These are phyloP conservation scores for Apocynum venetum DNA, from an alignment of 257 asterid species.

Conservation along the genomic window DNA sequence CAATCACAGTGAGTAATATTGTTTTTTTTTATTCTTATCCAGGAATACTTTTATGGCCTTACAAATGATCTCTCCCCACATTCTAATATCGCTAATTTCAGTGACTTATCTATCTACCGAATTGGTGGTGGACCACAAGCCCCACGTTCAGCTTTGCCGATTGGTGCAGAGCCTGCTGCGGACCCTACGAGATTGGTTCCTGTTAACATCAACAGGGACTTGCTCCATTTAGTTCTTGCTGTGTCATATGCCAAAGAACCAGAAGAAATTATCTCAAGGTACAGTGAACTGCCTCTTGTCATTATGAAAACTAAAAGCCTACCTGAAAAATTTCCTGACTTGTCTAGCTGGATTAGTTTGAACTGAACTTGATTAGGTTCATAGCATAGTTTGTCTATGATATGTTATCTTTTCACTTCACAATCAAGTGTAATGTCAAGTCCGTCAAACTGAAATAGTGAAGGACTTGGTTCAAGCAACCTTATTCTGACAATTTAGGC, in stretches of 20 bases:
- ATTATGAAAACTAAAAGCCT: neutral
- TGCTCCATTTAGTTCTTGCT: conserved; percentile 83
- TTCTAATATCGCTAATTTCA: conserved; percentile 68
- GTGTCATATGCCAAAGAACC: conserved; percentile 91
- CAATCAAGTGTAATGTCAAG: neutral
- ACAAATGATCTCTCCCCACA: conserved; percentile 95
- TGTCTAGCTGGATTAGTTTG: neutral
- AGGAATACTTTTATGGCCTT: conserved; percentile 95
- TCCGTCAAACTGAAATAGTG: neutral
- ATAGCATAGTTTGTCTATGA: neutral
- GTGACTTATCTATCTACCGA: conserved; percentile 69
- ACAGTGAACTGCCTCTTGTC: conserved; percentile 16
- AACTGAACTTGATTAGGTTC: neutral
- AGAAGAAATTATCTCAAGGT: conserved; percentile 85
- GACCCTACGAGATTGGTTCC: conserved; percentile 77
- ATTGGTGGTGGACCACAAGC: conserved; percentile 97
- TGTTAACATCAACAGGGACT: conserved; percentile 63
- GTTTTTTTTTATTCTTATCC: conserved; percentile 17
- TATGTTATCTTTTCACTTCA: neutral
- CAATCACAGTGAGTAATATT: neutral
- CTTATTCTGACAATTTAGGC: neutral
- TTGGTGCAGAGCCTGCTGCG: conserved; percentile 90
- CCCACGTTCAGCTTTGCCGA: conserved; percentile 97
- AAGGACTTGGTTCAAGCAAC: neutral
- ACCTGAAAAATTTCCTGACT: neutral